These are phyloP conservation scores for Scutellaria barbata DNA, from an alignment of 257 asterid genomes.

Conservation along the genomic window DNA sequence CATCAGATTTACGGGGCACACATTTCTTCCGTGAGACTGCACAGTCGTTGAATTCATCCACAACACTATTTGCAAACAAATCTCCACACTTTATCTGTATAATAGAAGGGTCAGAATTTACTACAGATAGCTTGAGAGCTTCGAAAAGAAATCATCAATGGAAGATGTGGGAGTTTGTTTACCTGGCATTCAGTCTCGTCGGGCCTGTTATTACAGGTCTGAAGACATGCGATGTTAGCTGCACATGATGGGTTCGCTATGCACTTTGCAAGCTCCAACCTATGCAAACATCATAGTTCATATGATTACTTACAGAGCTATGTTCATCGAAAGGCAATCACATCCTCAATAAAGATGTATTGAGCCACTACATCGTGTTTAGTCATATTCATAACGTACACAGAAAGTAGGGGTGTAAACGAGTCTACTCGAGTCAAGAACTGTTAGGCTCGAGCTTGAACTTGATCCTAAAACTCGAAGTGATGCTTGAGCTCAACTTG, in stretches of 20 bases:
- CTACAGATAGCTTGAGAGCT: neutral
- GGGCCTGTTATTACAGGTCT: conserved; percentile 92
- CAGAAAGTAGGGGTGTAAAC: no score
- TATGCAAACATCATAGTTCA: no score
- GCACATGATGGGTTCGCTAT: conserved; percentile 93
- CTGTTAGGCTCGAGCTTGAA: no score
- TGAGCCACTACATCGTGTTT: no score
- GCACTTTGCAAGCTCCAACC: conserved; percentile 93
- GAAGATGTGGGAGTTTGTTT: conserved; percentile 14
- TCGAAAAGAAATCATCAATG: neutral
- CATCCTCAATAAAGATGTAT: no score
- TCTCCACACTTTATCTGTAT: conserved; percentile 95
- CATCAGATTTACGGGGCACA: conserved; percentile 94
- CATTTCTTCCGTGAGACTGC: conserved; percentile 98
- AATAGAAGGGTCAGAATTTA: conserved; percentile 21
- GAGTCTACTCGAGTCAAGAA: no score
- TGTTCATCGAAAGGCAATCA: no score
- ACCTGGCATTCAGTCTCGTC: conserved; percentile 99
- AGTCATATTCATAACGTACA: no score
- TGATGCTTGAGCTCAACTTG: no score
- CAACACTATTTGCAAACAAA: conserved; percentile 83
- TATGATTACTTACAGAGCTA: no score
- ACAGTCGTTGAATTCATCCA: conserved; percentile 92
- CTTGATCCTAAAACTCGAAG: no score
- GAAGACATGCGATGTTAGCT: conserved; percentile 92